These are phyloP conservation scores for Cutaneotrichosporon arboriforme DNA, from an alignment of 1,284 basidiomycete species.

Conservation along the genomic window DNA sequence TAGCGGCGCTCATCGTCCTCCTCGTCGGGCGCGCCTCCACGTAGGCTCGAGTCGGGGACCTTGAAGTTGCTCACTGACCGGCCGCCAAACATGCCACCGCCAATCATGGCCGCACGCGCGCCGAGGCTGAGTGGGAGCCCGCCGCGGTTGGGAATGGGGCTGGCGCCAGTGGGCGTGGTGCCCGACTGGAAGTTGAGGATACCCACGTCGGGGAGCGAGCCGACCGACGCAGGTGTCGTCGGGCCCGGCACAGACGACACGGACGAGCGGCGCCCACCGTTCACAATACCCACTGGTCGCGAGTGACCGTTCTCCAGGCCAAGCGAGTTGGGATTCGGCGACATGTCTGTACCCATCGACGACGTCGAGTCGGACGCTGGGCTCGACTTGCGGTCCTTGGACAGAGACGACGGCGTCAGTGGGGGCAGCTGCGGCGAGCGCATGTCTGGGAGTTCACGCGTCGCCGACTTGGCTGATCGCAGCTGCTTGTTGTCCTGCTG, in stretches of 20 bases:
- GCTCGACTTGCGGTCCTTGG: slow-evolving; percentile 33
- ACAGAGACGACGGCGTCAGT: slow-evolving; percentile 37
- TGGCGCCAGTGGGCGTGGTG: slow-evolving; percentile 17
- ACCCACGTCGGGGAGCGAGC: slow-evolving; percentile 39
- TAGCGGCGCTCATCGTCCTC: slow-evolving; percentile 21
- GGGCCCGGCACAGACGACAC: slow-evolving; percentile 24
- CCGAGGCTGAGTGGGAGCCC: slow-evolving; percentile 20
- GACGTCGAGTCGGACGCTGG: slow-evolving; percentile 43
- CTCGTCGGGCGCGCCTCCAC: slow-evolving; percentile 36
- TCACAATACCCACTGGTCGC: slow-evolving; percentile 14
- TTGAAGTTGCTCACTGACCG: slow-evolving; percentile 10
- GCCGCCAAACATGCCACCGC: slow-evolving; percentile 41
- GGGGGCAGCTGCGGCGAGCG: slow-evolving; percentile 36
- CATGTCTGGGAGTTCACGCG: slow-evolving; percentile 38
- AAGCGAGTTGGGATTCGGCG: slow-evolving; percentile 13
- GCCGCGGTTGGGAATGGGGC: slow-evolving; percentile 27
- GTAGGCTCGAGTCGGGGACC: slow-evolving; percentile 29
- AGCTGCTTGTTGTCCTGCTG: slow-evolving; percentile 31
- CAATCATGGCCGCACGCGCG: slow-evolving; percentile 36
- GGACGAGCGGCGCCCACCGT: slow-evolving; percentile 15
- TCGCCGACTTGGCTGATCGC: slow-evolving; percentile 27
- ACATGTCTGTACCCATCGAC: slow-evolving; percentile 26
- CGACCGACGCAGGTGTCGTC: slow-evolving; percentile 29
- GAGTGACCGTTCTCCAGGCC: slow-evolving; percentile 5
- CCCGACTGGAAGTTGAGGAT: slow-evolving; percentile 35